Evolutionary conservation across 1,284 basidiomycete species (phyloP).

Genomic region (Apiotrichum laibachii): DNA sequence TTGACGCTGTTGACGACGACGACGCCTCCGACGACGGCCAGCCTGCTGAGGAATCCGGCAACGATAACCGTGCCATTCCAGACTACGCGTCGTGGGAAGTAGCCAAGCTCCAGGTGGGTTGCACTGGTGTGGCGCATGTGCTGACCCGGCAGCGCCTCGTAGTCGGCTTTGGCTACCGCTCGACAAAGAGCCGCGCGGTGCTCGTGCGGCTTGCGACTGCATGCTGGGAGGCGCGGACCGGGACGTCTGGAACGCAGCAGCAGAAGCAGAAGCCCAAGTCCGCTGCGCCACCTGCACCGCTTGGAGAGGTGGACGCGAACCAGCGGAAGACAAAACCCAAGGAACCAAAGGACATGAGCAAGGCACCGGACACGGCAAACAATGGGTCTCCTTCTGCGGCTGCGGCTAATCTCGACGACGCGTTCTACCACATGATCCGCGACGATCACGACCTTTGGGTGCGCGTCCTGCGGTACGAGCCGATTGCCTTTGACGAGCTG

Average conservation of each 20-base stretch:
- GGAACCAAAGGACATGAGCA: not conserved
- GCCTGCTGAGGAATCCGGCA: not conserved
- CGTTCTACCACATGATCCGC: constrained; percentile 36
- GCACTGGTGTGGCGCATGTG: not conserved
- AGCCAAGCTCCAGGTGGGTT: constrained; percentile 38
- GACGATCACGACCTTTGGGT: constrained; percentile 33
- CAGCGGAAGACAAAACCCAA: constrained; percentile 3
- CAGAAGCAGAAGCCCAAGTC: constrained; percentile 1
- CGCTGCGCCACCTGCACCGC: not conserved
- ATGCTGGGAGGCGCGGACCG: constrained; percentile 42
- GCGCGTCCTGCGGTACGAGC: constrained; percentile 49
- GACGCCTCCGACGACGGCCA: constrained; percentile 10
- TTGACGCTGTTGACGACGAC: constrained; percentile 14
- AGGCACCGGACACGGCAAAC: constrained; percentile 1
- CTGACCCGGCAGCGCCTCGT: constrained; percentile 9
- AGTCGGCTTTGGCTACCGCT: constrained; percentile 38
- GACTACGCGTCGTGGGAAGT: constrained; percentile 40
- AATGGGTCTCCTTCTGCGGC: constrained; percentile 21
- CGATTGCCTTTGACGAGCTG: constrained; percentile 47
- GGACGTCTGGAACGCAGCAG: not conserved
- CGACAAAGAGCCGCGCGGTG: constrained; percentile 27
- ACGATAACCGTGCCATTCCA: constrained; percentile 35
- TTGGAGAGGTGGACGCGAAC: not conserved
- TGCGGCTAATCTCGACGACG: constrained; percentile 29
- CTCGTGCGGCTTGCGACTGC: constrained; percentile 35